Conservation (phyloP, 768 basidiomycete genomes). For the Mycena maculata region DNA sequence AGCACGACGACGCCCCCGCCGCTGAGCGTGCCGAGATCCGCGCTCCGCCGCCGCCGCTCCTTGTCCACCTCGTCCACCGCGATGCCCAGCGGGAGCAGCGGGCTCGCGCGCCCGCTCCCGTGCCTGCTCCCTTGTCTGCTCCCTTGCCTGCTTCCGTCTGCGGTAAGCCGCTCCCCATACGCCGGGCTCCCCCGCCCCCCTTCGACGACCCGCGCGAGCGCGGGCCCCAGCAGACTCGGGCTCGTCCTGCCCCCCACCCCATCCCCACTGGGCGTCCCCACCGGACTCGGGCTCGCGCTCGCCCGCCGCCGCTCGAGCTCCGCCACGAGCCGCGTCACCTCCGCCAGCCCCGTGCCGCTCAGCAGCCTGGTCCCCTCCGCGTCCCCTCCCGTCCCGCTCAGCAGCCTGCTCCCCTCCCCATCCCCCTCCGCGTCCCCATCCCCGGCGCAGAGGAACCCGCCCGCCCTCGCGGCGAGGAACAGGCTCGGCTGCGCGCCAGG, state of each 20-base stretch:
- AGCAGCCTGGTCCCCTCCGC: constrained; percentile 11
- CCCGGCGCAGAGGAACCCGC: constrained; percentile 1
- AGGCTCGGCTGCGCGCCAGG: constrained; percentile 5
- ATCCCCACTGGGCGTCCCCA: neutral
- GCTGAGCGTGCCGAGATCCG: neutral
- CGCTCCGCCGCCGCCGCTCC: constrained; percentile 24
- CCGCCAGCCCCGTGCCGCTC: constrained; percentile 22
- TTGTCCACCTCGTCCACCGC: constrained; percentile 37
- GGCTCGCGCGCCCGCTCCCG: constrained; percentile 22
- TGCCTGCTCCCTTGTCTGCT: neutral
- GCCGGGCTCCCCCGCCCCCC: neutral
- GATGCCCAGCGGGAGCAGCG: constrained; percentile 32
- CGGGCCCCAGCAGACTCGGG: constrained; percentile 22
- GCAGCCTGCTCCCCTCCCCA: neutral
- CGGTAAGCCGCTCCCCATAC: constrained; percentile 6
- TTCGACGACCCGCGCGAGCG: constrained; percentile 16
- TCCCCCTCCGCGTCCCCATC: neutral
- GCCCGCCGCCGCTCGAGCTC: constrained; percentile 24
- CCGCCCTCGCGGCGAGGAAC: constrained; percentile 18
- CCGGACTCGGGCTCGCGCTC: constrained; percentile 14
- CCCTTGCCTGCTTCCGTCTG: neutral
- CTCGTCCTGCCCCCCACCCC: neutral
- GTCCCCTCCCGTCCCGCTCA: constrained; percentile 8
- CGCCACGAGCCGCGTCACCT: constrained; percentile 33
- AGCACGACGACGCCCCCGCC: neutral